Percentiles rank a stretch among this genome's conserved stretches.
These are phyloP conservation scores for Phytophthora pinifolia DNA, from an alignment of 352 stramenopile genomes.

Conservation along the genomic window DNA sequence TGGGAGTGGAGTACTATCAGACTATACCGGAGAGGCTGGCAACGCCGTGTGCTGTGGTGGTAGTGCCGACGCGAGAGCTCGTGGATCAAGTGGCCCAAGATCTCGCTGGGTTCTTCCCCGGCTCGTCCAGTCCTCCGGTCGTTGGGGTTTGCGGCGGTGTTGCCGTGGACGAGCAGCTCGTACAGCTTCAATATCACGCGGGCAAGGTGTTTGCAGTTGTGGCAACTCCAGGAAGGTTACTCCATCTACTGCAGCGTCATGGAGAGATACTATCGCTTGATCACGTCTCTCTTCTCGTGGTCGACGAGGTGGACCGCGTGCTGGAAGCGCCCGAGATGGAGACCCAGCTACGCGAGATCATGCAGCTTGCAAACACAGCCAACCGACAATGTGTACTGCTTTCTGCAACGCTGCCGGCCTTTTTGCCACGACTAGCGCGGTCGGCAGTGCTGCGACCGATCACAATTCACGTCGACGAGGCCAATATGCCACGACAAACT, in stretches of 20 bases:
- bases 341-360: slow-evolving; percentile 93
- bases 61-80: slow-evolving; percentile 96
- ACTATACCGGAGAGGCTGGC: slow-evolving; percentile 24
- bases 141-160: slow-evolving; percentile 56
- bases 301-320: slow-evolving; percentile 98
- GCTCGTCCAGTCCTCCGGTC: slow-evolving; percentile 12
- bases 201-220: slow-evolving; percentile 33
- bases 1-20: slow-evolving; percentile 57
- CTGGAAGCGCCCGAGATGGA: slow-evolving; percentile 91
- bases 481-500: slow-evolving; percentile 14
- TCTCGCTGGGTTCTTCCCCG: slow-evolving; percentile 42
- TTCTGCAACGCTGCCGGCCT: slow-evolving; percentile 92
- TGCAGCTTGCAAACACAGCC: slow-evolving; percentile 70
- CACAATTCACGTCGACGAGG: slow-evolving; percentile 86
- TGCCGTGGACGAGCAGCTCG: slow-evolving; percentile 34
- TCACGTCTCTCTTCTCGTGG: slow-evolving; percentile 55
- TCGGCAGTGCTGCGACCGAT: slow-evolving; percentile 93
- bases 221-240: slow-evolving; percentile 56
- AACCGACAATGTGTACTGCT: slow-evolving; percentile 90
- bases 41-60: slow-evolving; percentile 71
- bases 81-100: slow-evolving; percentile 92
- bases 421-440: slow-evolving; percentile 91
- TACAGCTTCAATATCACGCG: slow-evolving; percentile 32
- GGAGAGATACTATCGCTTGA: slow-evolving; percentile 26
- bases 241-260: slow-evolving; percentile 47